These are phyloP conservation scores for Nigrospora oryzae DNA, from an alignment of 2,329 filamentous ascomycete genomes.

Conservation along the genomic window DNA sequence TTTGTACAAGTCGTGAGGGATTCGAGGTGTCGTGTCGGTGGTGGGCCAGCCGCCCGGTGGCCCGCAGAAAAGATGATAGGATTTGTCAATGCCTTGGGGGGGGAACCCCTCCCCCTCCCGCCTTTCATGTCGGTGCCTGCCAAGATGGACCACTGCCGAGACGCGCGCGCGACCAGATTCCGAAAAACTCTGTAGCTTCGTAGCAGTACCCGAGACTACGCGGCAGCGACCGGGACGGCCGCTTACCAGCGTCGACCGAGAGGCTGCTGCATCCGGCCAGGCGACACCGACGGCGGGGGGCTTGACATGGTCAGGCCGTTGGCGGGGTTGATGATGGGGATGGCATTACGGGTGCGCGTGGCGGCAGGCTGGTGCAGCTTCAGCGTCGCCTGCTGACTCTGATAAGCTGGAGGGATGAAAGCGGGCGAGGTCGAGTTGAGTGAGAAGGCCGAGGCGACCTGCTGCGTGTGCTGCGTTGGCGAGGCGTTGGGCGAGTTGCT, in stretches of 20 bases:
- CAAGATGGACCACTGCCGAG: constrained; percentile 37
- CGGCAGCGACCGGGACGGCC: constrained; percentile 22
- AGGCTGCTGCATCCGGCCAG: constrained; percentile 50
- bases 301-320: constrained; percentile 84
- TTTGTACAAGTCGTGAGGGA: constrained; percentile 36
- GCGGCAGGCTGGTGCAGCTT: constrained; percentile 90
- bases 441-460: constrained; percentile 70
- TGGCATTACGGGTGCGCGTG: constrained; percentile 85
- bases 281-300: constrained; percentile 67
- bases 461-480: constrained; percentile 79
- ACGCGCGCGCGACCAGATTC: constrained; percentile 24
- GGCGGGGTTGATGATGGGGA: constrained; percentile 93
- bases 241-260: constrained; percentile 47
- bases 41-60: too few relatives aligned
- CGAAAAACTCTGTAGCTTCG: constrained; percentile 8
- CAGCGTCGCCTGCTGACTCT: constrained; percentile 55
- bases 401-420: constrained; percentile 57
- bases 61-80: constrained; percentile 18
- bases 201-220: constrained; percentile 23
- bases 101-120: too few relatives aligned
- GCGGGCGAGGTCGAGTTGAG: constrained; percentile 59
- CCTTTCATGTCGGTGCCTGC: constrained; percentile 35
- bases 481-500: constrained; percentile 91
- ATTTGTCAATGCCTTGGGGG: constrained; percentile 36
- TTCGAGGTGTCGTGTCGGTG: too few relatives aligned